Evolutionary conservation across 1,139 yeast genomes (phyloP), one percentile per base, ranked within the genome.

Genomic region (Pichia sp.): DNA sequence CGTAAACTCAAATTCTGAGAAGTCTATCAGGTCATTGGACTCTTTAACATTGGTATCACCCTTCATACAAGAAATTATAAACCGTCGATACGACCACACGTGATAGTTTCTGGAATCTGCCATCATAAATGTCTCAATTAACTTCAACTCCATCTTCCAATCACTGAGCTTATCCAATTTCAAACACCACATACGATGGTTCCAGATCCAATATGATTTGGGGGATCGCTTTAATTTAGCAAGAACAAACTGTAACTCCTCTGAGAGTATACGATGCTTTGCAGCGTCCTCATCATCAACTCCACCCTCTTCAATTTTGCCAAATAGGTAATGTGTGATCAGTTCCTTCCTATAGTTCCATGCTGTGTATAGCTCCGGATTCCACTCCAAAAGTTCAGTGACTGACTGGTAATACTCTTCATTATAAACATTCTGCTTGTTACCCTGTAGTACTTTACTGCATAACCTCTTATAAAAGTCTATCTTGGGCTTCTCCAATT

Each of bases 131-230:
- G 75, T 78, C 35, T 74, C 72, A 2, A 85, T 88, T 9, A 86
- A 67, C 1, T 59, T 67, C 48, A 91, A 60, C 53, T 91, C 98
- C 32, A 58, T 60, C 12, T 65, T 55, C 94, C 94, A 87, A 38
- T 80, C 63, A 5, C 73, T 69, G 6, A 54, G 41, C 1, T 54
- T 51, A 6, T 80, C 76, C 33, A 75, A 63, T 37, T 70, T 66
- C 28, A 91, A 60, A 35, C 85, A 72, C 98, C 98, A 91, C 16
- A 73, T 62, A 22, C 99, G 68, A 56, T 91, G 97, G 51, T 81
- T 83, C 96, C 97, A 91, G 15, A 91, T 79, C 96, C 97, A 88
- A 56, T 91, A 91, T 26, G 88, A 84, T 56, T 91, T 91, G 3
- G 99, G 98, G 47, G 62, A 79, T 40, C 68, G 59, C 40, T 72